These are phyloP conservation scores for Escallonia herrerae DNA, from an alignment of 129 eudicot genomes.

Conservation along the genomic window DNA sequence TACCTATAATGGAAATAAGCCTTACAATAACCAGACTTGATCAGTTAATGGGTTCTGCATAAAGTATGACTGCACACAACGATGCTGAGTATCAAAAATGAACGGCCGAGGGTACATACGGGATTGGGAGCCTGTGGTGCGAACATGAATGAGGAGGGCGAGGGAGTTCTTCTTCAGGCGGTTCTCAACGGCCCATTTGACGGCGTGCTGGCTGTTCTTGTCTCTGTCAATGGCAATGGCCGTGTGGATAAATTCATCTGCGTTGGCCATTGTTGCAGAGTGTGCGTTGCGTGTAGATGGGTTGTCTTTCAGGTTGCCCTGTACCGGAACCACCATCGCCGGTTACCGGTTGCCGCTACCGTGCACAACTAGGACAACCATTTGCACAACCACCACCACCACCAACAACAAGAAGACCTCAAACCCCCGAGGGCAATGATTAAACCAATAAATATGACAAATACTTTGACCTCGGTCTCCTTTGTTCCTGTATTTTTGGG, in stretches of 20 bases:
- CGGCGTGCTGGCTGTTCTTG: conserved; percentile 54
- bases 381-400: conserved; percentile 8
- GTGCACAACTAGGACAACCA: background rate
- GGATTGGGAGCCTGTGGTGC: conserved; percentile 14
- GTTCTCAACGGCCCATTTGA: conserved; percentile 54
- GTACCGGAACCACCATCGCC: background rate
- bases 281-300: background rate
- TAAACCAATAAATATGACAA: no score
- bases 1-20: no score
- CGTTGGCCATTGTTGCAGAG: background rate
- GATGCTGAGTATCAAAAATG: no score
- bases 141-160: conserved; percentile 51
- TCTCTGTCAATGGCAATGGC: conserved; percentile 54
- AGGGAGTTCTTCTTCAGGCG: conserved; percentile 14
- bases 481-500: no score
- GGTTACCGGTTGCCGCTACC: background rate
- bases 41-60: no score
- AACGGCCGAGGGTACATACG: conserved; percentile 23
- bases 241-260: conserved; percentile 13
- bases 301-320: background rate
- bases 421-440: no score
- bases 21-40: no score
- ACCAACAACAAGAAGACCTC: background rate
- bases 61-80: no score
- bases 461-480: no score